Base-by-base conservation (phyloP, 73 alveolate genomes). In the Stentor roeselii region DNA sequence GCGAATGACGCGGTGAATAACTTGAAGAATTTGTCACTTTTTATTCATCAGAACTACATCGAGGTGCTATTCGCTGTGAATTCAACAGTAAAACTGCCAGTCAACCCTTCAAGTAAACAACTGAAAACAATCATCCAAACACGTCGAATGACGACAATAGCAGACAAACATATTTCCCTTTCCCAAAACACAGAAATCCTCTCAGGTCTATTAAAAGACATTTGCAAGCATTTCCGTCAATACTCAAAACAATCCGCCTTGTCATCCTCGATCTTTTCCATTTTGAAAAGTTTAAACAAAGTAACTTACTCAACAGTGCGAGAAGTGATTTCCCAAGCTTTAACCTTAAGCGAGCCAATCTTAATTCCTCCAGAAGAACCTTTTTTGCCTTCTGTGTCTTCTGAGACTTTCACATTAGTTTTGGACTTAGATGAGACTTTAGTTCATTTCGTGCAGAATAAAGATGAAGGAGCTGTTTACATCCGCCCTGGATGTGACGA, bases 391-490 rank as follows among this genome's bases (percentile, higher is more conserved):
- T 87, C 90, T 0, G 82, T 84, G 4, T 87, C 78, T 3, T n/a
- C 88, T 38, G 88, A 87, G 58, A 91, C 86, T 27, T 97, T 95
- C 88, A 92, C 99, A 85, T 83, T 97, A 39, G 98, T 96, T 0
- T 89, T 96, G 60, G 99, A 97, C 90, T 86, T 97, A 76, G 99
- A 97, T 86, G 99, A 97, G 89, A 97, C 99, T 39, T 82, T 97
- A 78, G 98, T 96, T 14, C 99, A 97, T 88, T 97, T 91, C 89
- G 93, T 89, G 75, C 98, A 97, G 78, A 94, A 91, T 6, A 94
- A 95, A 36, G 87, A 94, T 39, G 97, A 97, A 77, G 99, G 99
- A 1, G 83, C 90, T 2, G 96, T 96, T 75, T 78, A 92, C 37
- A 92, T 96, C 32, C 83, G 99, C 59, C 99, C 99, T 34, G 94